Evolutionary conservation across 1,284 basidiomycete species (phyloP).

Genomic region (Mycena sp.): DNA sequence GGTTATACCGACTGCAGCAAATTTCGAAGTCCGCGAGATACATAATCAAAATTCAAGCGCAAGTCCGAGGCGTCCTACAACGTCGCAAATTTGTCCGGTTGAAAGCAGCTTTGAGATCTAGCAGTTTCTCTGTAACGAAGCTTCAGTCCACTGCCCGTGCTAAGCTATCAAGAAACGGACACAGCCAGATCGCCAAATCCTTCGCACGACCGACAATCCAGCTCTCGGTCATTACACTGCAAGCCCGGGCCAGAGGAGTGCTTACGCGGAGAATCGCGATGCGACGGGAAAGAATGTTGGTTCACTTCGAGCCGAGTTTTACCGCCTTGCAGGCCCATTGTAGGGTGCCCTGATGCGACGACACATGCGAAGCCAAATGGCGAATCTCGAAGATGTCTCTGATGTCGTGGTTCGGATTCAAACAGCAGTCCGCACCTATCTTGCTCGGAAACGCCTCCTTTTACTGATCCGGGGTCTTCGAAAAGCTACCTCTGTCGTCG

Average conservation of each 20-base stretch:
- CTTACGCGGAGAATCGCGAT: constrained; percentile 60
- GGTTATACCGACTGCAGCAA: constrained; percentile 53
- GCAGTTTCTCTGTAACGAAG: constrained; percentile 66
- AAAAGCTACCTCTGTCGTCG: constrained; percentile 74
- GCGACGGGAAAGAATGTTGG: constrained; percentile 51
- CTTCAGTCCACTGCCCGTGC: constrained; percentile 80
- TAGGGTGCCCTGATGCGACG: constrained; percentile 80
- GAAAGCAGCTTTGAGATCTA: constrained; percentile 68
- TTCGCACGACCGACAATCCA: constrained; percentile 65
- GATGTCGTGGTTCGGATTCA: constrained; percentile 85
- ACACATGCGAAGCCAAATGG: constrained; percentile 72
- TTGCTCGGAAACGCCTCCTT: constrained; percentile 83
- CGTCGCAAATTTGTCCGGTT: constrained; percentile 68
- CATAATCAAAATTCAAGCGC: constrained; percentile 77
- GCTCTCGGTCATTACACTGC: constrained; percentile 69
- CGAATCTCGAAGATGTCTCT: constrained; percentile 81
- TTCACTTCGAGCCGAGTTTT: constrained; percentile 54
- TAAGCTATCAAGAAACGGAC: constrained; percentile 64
- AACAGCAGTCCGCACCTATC: constrained; percentile 82
- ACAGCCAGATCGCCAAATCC: constrained; percentile 68
- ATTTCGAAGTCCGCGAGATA: constrained; percentile 53
- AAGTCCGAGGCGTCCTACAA: constrained; percentile 77
- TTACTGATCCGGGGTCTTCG: constrained; percentile 79
- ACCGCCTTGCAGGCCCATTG: constrained; percentile 83
- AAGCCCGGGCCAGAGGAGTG: constrained; percentile 76